Conservation (phyloP, 108 stramenopile species). For the Conticribra guillardii region DNA sequence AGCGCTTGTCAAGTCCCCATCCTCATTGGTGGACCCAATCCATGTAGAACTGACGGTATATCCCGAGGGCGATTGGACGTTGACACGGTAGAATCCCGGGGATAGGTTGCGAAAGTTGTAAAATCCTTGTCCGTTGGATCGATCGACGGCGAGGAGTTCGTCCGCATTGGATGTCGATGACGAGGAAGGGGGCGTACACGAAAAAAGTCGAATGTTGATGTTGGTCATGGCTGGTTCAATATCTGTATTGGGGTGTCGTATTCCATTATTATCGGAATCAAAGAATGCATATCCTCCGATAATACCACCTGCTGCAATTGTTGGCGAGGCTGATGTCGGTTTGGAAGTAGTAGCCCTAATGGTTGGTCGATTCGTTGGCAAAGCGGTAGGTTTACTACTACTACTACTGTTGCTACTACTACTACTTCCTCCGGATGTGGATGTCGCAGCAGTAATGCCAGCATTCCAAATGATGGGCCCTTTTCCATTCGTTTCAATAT, state of each 20-base stretch:
- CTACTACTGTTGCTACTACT: background rate
- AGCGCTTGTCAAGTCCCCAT: conserved; percentile 6
- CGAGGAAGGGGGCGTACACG: conserved; percentile 21
- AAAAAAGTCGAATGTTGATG: conserved; percentile 27
- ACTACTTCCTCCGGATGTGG: too few relatives aligned
- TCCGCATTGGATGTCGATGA: conserved; percentile 9
- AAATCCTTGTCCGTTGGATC: conserved; percentile 32
- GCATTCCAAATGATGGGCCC: conserved; percentile 44
- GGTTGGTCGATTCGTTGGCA: conserved; percentile 4
- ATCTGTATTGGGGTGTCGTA: conserved; percentile 14
- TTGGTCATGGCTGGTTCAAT: conserved; percentile 24
- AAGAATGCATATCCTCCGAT: conserved; percentile 43
- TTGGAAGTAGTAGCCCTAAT: conserved; percentile 9
- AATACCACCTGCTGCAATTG: conserved; percentile 4
- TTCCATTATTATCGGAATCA: conserved; percentile 30
- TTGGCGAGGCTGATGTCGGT: background rate
- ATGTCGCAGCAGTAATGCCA: conserved; percentile 7
- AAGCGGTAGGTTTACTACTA: conserved; percentile 2
- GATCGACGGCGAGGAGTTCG: conserved; percentile 6
- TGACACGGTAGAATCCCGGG: conserved; percentile 25
- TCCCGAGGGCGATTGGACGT: conserved; percentile 17
- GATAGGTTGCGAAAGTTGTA: conserved; percentile 30
- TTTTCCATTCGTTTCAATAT: conserved; percentile 22
- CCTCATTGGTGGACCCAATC: conserved; percentile 9
- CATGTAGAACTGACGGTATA: conserved; percentile 28